Conservation (phyloP, 768 basidiomycete species). For the Tulasnella sp. region DNA sequence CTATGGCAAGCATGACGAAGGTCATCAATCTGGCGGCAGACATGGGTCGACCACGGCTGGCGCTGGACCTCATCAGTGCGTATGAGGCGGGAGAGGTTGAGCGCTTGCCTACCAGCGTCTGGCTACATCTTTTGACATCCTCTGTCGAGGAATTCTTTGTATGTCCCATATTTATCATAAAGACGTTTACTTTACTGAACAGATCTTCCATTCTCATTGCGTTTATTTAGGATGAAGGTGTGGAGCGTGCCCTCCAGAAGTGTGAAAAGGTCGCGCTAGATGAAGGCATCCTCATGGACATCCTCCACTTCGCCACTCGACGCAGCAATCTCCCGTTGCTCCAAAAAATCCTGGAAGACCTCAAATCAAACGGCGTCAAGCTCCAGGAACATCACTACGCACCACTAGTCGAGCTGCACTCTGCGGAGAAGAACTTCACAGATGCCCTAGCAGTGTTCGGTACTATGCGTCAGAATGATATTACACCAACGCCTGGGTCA, state of each 20-base stretch:
- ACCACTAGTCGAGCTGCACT: constrained; percentile 64
- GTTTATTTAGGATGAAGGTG: constrained; percentile 49
- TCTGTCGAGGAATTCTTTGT: constrained; percentile 61
- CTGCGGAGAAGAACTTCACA: constrained; percentile 41
- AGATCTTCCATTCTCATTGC: too few relatives aligned
- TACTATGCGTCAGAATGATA: constrained; percentile 45
- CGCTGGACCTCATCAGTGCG: constrained; percentile 53
- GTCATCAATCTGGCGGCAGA: constrained; percentile 46
- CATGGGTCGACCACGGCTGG: constrained; percentile 48
- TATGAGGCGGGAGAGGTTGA: constrained; percentile 48
- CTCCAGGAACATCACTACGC: constrained; percentile 66
- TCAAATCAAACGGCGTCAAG: constrained; percentile 38
- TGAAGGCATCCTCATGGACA: constrained; percentile 59
- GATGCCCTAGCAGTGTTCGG: constrained; percentile 51
- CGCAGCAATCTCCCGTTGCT: constrained; percentile 62
- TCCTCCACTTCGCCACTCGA: constrained; percentile 64
- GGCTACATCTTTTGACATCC: constrained; percentile 55
- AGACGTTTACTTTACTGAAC: too few relatives aligned
- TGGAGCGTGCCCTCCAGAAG: constrained; percentile 50
- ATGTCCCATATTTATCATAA: constrained; percentile 26
- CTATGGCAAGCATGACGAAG: constrained; percentile 37
- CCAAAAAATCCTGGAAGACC: constrained; percentile 46
- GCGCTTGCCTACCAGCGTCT: constrained; percentile 41
- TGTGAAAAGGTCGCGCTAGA: constrained; percentile 47
- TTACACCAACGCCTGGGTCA: constrained; percentile 42